phyloP scores from a whole-genome alignment of 1,139 yeast species.

The Ogataea hybrid region DNA sequence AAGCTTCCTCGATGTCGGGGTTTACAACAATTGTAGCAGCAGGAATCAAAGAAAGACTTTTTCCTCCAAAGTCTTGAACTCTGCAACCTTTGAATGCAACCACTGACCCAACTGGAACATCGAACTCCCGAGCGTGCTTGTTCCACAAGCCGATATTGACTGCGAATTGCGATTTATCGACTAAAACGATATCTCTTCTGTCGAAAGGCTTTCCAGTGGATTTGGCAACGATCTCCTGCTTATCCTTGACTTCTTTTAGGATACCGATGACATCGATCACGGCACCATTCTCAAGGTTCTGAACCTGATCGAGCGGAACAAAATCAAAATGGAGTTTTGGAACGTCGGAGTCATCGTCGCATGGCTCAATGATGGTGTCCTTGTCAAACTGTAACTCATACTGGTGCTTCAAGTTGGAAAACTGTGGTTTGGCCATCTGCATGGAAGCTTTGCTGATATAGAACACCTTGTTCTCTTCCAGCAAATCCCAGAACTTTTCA shows the following conservation, averaged over 20 bases:
- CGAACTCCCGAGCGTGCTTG: conserved; percentile 75
- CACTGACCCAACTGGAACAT: conserved; percentile 75
- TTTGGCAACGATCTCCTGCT: conserved; percentile 83
- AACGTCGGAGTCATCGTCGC: conserved; percentile 61
- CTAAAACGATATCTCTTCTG: conserved; percentile 84
- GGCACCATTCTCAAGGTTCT: conserved; percentile 66
- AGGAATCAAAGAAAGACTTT: conserved; percentile 77
- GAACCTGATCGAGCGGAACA: conserved; percentile 64
- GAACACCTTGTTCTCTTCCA: conserved; percentile 90
- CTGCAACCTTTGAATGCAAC: conserved; percentile 89
- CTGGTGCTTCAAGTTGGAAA: conserved; percentile 80
- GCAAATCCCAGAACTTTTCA: conserved; percentile 66
- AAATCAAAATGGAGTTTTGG: conserved; percentile 82
- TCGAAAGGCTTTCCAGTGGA: conserved; percentile 87
- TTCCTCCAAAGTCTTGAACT: conserved; percentile 86
- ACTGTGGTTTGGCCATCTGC: conserved; percentile 81
- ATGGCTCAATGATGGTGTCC: conserved; percentile 73
- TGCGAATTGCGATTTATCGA: conserved; percentile 79
- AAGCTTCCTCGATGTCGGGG: conserved; percentile 90
- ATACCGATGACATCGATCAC: conserved; percentile 87
- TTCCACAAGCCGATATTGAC: conserved; percentile 90
- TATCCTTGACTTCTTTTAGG: conserved; percentile 70
- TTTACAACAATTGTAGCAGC: conserved; percentile 72
- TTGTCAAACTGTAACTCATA: conserved; percentile 83
- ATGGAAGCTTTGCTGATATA: conserved; percentile 81